A percentile compares a stretch with the other conserved stretches of the same genome.
phyloP scores from a whole-genome alignment of 331 rosid species.

The Acacia pycnantha region DNA sequence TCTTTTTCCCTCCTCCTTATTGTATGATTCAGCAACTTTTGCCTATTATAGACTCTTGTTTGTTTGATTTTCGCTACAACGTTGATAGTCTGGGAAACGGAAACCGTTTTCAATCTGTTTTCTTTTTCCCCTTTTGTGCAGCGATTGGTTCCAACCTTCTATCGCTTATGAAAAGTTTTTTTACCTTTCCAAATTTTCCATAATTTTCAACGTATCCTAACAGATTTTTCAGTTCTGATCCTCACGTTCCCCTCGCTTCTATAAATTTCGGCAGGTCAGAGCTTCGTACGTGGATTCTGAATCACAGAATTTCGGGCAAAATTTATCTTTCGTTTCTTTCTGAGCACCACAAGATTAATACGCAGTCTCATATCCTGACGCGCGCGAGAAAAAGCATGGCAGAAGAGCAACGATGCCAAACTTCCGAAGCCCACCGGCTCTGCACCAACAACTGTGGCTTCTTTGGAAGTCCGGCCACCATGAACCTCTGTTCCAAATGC shows the following conservation, averaged over 20 bases:
- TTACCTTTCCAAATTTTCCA: conserved; percentile 12
- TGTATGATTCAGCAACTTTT: not conserved
- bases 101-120: not conserved
- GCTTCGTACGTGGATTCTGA: not conserved
- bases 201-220: conserved; percentile 7
- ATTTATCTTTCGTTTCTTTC: not conserved
- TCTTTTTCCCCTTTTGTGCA: not conserved
- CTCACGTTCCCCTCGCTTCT: not conserved
- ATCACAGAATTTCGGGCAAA: not conserved
- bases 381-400: conserved; percentile 45
- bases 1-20: not conserved
- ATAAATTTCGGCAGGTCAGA: conserved; percentile 14
- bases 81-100: not conserved
- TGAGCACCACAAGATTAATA: not conserved
- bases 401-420: conserved; percentile 75
- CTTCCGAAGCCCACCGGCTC: conserved; percentile 72
- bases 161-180: not conserved
- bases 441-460: conserved; percentile 87
- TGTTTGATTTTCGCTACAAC: not conserved
- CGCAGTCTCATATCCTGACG: not conserved
- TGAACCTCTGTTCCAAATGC: conserved; percentile 84
- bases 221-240: not conserved
- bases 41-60: conserved; percentile 8
- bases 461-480: conserved; percentile 78
- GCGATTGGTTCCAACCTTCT: not conserved